These are phyloP conservation scores for Dalbergia cochinchinensis DNA, from an alignment of 306 rosid species.

Conservation along the genomic window DNA sequence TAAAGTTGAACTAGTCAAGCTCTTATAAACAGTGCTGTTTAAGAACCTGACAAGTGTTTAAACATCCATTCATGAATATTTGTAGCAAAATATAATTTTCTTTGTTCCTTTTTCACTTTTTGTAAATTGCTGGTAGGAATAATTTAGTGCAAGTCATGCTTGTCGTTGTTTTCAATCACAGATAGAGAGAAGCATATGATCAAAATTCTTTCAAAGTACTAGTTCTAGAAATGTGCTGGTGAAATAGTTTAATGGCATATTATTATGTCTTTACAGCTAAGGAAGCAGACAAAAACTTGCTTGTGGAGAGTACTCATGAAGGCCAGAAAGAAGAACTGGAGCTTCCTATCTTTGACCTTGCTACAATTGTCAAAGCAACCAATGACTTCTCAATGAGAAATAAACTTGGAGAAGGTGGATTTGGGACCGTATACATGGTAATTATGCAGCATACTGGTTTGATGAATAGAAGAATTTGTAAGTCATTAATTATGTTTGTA, in stretches of 20 bases:
- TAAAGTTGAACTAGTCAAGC: neutral
- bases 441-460: slow-evolving; percentile 19
- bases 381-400: slow-evolving; percentile 45
- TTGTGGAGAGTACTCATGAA: slow-evolving; percentile 32
- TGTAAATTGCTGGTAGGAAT: neutral
- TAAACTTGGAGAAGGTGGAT: slow-evolving; percentile 57
- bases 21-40: neutral
- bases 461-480: neutral
- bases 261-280: slow-evolving; percentile 1
- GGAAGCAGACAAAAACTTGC: slow-evolving; percentile 22
- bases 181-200: neutral
- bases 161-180: slow-evolving; percentile 7
- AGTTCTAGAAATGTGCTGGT: neutral
- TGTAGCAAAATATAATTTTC: neutral
- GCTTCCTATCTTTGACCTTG: slow-evolving; percentile 46
- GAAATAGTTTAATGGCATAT: neutral
- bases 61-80: slow-evolving; percentile 19
- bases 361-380: slow-evolving; percentile 43
- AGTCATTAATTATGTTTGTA: slow-evolving; percentile 15
- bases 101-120: neutral
- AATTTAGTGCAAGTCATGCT: neutral
- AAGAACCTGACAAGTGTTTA: neutral
- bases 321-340: slow-evolving; percentile 37
- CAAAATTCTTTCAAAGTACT: slow-evolving; percentile 4
- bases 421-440: slow-evolving; percentile 50